Percentiles rank a stretch among this genome's conserved stretches.
Evolutionary conservation across 2,329 filamentous ascomycete genomes (phyloP).

Genomic region (Exophiala spinifera): DNA sequence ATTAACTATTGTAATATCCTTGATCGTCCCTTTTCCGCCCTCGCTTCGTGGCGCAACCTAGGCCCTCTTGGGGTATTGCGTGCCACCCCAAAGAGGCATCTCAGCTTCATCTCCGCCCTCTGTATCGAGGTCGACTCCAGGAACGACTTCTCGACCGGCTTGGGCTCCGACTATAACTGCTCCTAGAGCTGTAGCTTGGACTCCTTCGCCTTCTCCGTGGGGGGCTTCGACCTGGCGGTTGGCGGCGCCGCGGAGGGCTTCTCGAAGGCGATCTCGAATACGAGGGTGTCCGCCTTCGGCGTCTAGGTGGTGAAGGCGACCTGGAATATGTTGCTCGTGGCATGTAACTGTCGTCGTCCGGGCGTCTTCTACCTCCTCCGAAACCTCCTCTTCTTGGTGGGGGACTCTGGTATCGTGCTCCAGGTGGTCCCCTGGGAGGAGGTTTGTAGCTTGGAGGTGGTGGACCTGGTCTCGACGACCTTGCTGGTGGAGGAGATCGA

Average conservation of each 20-base stretch:
- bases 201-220: conserved; percentile 51
- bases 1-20: too few relatives aligned
- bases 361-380: conserved; percentile 34
- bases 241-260: conserved; percentile 41
- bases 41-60: neutral
- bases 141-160: conserved; percentile 51
- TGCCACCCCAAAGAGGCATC: neutral
- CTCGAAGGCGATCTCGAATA: conserved; percentile 40
- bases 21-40: neutral
- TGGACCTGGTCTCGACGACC: conserved; percentile 53
- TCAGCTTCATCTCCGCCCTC: conserved; percentile 27
- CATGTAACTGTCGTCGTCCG: conserved; percentile 52
- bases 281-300: conserved; percentile 39
- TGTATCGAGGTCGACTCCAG: conserved; percentile 46
- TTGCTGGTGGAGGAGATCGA: conserved; percentile 69
- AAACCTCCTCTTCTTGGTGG: conserved; percentile 38
- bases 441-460: conserved; percentile 38
- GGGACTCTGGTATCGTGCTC: conserved; percentile 35
- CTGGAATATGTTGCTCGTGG: conserved; percentile 51
- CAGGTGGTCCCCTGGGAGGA: conserved; percentile 24
- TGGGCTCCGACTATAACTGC: conserved; percentile 52
- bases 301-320: conserved; percentile 38
- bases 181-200: conserved; percentile 62
- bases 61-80: neutral
- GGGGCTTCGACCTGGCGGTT: conserved; percentile 36